Evolutionary conservation across 2,329 filamentous ascomycete species (phyloP).

Genomic region (Sarocladiaceae sp.): DNA sequence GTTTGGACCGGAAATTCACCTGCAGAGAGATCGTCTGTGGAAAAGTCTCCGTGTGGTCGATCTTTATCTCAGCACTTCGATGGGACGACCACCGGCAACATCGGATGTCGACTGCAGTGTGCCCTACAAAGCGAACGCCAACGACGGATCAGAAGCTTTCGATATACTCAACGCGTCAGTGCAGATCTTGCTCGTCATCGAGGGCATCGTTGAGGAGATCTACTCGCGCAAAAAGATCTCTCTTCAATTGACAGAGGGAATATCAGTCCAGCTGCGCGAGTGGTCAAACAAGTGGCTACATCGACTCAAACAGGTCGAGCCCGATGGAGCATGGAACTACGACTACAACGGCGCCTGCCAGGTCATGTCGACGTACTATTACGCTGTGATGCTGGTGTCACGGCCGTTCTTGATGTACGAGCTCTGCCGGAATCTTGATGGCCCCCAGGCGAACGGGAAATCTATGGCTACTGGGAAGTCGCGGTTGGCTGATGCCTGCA

Average conservation of each 20-base stretch:
- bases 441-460: not conserved
- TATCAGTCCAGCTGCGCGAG: constrained; percentile 46
- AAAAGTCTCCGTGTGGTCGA: constrained; percentile 50
- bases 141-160: constrained; percentile 32
- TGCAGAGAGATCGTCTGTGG: constrained; percentile 47
- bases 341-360: constrained; percentile 43
- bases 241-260: constrained; percentile 47
- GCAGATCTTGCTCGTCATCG: constrained; percentile 48
- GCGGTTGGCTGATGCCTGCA: constrained; percentile 50
- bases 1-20: constrained; percentile 39
- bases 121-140: constrained; percentile 33
- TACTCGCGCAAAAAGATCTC: constrained; percentile 52
- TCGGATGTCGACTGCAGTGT: constrained; percentile 53
- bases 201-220: constrained; percentile 46
- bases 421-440: constrained; percentile 37
- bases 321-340: constrained; percentile 14
- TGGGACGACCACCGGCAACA: constrained; percentile 50
- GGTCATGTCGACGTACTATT: constrained; percentile 49
- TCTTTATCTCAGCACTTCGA: constrained; percentile 47
- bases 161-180: constrained; percentile 48
- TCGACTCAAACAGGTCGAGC: constrained; percentile 34
- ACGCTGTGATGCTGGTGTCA: constrained; percentile 53
- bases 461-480: constrained; percentile 37
- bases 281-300: constrained; percentile 48
- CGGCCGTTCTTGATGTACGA: constrained; percentile 54